Evolutionary conservation across 2,329 filamentous ascomycete species (phyloP).

Genomic region (Ophiostoma ulmi): DNA sequence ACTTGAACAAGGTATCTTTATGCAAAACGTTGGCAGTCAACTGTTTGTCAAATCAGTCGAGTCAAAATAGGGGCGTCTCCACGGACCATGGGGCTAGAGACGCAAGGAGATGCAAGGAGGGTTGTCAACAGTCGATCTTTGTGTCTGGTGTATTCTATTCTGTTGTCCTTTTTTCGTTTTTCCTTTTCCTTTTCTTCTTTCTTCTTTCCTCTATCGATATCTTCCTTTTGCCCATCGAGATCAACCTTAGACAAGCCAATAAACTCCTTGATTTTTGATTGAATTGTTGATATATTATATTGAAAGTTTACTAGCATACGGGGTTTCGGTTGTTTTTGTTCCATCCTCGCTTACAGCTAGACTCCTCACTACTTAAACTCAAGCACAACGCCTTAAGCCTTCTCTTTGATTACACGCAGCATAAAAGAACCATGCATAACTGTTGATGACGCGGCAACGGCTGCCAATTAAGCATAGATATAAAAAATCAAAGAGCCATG

Average conservation of each 20-base stretch:
- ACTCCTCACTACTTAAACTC: neutral
- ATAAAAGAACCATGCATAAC: neutral
- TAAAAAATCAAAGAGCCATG: neutral
- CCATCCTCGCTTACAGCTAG: no score
- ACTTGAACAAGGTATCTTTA: neutral
- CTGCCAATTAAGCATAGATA: neutral
- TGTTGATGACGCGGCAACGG: neutral
- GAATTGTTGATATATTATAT: neutral
- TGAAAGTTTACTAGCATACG: neutral
- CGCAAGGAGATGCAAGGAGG: slow-evolving; percentile 2
- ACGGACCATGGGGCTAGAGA: slow-evolving; percentile 3
- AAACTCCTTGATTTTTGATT: neutral
- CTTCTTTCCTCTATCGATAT: neutral
- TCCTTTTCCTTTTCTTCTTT: neutral
- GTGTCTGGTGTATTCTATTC: no score
- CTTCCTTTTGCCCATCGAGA: neutral
- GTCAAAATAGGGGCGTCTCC: slow-evolving; percentile 4
- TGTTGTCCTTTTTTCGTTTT: neutral
- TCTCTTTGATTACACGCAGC: no score
- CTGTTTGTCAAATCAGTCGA: neutral
- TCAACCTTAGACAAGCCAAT: neutral
- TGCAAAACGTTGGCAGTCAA: neutral
- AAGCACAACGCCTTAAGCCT: no score
- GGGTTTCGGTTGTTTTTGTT: no score
- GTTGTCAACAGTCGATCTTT: neutral